Evolutionary conservation across 2,329 filamentous ascomycete species (phyloP).

Genomic region (Diaporthe sp.): DNA sequence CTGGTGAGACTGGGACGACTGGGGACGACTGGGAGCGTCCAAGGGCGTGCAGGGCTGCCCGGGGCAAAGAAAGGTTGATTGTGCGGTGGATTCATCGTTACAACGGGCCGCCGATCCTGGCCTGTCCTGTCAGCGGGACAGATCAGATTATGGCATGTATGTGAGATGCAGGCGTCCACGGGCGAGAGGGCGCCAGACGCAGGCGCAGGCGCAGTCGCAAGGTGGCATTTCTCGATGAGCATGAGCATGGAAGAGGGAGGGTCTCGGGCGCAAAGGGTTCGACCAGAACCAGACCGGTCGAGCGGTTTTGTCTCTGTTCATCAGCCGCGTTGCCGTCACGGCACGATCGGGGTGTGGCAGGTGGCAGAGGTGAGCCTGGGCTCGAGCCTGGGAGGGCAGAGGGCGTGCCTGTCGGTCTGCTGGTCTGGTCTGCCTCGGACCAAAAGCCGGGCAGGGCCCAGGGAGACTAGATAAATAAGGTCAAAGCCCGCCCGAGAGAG

Average conservation of each 20-base stretch:
- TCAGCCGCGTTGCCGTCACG: constrained; percentile 23
- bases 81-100: constrained; percentile 23
- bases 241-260: constrained; percentile 21
- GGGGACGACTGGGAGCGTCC: not conserved
- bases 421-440: not conserved
- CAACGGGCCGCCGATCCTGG: constrained; percentile 32
- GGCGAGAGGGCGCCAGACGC: not conserved
- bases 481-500: constrained; percentile 25
- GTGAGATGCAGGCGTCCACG: constrained; percentile 7
- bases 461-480: constrained; percentile 29
- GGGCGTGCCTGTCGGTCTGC: constrained; percentile 4
- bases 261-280: not conserved
- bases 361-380: constrained; percentile 19
- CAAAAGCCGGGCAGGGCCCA: constrained; percentile 17
- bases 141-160: constrained; percentile 22
- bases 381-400: constrained; percentile 10
- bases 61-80: not conserved
- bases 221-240: constrained; percentile 23
- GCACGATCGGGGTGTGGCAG: constrained; percentile 24
- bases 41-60: not conserved
- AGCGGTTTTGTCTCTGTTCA: constrained; percentile 28
- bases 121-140: constrained; percentile 25
- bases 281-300: constrained; percentile 16
- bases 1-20: not conserved
- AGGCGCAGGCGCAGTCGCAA: not conserved